A percentile compares a stretch with the other conserved stretches of the same genome.
phyloP scores from a whole-genome alignment of 768 basidiomycete species.

The Podaxis pistillaris region DNA sequence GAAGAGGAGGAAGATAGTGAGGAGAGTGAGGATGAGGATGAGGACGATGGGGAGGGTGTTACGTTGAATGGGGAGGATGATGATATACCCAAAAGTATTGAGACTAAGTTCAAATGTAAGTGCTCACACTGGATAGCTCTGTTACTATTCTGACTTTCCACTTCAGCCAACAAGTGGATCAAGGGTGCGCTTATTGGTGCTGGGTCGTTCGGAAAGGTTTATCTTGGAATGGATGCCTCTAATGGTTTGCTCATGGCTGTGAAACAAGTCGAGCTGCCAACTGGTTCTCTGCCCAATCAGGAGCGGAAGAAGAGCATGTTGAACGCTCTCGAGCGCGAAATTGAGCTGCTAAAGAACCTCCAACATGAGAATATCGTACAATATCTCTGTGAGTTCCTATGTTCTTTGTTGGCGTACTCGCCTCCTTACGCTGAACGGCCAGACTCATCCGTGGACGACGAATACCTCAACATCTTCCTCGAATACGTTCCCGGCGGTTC shows the following conservation, averaged over 20 bases:
- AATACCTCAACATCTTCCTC: constrained; percentile 91
- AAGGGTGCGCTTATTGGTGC: constrained; percentile 95
- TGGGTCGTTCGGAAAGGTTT: constrained; percentile 93
- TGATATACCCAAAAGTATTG: constrained; percentile 31
- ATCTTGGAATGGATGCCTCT: constrained; percentile 92
- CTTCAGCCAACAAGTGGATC: constrained; percentile 88
- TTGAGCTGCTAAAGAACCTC: constrained; percentile 87
- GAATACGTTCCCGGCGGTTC: constrained; percentile 98
- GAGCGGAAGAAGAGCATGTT: constrained; percentile 95
- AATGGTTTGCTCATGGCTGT: constrained; percentile 94
- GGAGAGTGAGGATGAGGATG: constrained; percentile 43
- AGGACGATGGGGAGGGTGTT: constrained; percentile 47
- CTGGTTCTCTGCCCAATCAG: constrained; percentile 80
- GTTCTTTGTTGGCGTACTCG: background rate
- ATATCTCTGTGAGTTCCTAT: constrained; percentile 76
- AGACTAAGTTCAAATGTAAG: constrained; percentile 22
- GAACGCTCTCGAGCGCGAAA: constrained; percentile 88
- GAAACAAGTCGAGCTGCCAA: constrained; percentile 93
- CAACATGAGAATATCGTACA: constrained; percentile 98
- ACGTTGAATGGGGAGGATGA: constrained; percentile 39
- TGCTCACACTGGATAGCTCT: background rate
- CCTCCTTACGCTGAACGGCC: constrained; percentile 1
- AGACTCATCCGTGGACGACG: constrained; percentile 94
- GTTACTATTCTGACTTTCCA: constrained; percentile 2
- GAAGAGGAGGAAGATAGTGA: constrained; percentile 41